Percentiles rank a stretch among this genome's conserved stretches.
Conservation (phyloP, 192 early-diverging fungal species). For the Backusella psychrophila region DNA sequence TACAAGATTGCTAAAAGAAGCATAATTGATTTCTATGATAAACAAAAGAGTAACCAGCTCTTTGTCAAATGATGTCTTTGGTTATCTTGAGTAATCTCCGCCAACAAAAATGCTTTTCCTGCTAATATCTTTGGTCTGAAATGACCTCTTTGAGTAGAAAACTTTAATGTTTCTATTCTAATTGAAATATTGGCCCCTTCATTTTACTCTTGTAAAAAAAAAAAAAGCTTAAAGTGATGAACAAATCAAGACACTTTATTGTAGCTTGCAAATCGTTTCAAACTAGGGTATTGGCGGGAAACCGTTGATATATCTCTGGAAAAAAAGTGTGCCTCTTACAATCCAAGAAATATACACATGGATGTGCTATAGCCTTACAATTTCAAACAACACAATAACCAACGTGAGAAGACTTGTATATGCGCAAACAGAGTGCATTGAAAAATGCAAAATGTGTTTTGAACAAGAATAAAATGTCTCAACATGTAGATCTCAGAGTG, state of each 20-base stretch:
- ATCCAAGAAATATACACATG: not conserved
- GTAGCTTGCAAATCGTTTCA: not conserved
- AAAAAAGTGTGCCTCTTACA: not conserved
- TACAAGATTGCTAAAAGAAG: not conserved
- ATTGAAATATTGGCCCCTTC: no score
- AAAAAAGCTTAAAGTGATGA: not conserved
- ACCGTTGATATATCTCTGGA: not conserved
- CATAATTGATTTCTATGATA: not conserved
- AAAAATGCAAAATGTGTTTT: no score
- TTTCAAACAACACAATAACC: no score
- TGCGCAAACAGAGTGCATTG: no score
- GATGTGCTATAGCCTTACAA: not conserved
- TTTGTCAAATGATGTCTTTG: not conserved
- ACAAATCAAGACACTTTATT: not conserved
- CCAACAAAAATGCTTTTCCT: not conserved
- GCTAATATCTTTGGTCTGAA: not conserved
- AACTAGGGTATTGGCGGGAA: not conserved
- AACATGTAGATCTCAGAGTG: no score
- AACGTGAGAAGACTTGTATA: no score
- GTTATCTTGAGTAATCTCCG: conserved; percentile 1
- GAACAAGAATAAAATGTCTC: no score
- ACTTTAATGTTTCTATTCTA: no score
- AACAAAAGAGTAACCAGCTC: not conserved
- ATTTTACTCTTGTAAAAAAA: not conserved
- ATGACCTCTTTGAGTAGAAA: no score